These are phyloP conservation scores for Populus ilicifolia DNA, from an alignment of 345 rosid species.

Conservation along the genomic window DNA sequence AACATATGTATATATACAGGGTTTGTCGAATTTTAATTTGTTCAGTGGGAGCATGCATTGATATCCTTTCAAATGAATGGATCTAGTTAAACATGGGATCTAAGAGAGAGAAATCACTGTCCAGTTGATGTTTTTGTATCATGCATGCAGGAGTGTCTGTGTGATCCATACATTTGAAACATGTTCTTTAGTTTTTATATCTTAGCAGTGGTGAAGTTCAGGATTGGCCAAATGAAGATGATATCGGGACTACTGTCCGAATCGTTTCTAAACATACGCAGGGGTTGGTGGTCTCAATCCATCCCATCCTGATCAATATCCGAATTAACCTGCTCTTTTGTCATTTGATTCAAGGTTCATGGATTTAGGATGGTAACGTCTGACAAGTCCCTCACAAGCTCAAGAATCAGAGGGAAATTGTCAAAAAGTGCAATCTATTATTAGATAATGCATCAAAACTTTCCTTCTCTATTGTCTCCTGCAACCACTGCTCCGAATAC, in stretches of 20 bases:
- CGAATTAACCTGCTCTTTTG: slow-evolving; percentile 1
- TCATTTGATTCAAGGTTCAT: background rate
- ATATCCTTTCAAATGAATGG: background rate
- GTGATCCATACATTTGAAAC: background rate
- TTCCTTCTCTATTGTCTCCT: too few relatives aligned
- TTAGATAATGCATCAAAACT: too few relatives aligned
- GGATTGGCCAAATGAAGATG: background rate
- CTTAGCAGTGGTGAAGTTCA: background rate
- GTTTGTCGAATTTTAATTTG: background rate
- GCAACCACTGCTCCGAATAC: too few relatives aligned
- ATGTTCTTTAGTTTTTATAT: background rate
- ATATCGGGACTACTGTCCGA: background rate
- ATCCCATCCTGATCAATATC: background rate
- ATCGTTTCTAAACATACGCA: background rate
- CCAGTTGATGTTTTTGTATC: background rate
- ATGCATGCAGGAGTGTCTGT: background rate
- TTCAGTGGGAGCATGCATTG: background rate
- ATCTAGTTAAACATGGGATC: background rate
- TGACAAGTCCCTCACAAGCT: background rate
- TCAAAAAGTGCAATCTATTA: too few relatives aligned
- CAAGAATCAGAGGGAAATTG: background rate
- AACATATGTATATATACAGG: too few relatives aligned
- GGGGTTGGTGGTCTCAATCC: background rate
- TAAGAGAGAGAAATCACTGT: background rate
- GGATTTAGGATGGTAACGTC: background rate